Percentiles rank a stretch among this genome's conserved stretches.
Conservation (phyloP, 2,329 filamentous ascomycete genomes). For the Nectriaceae sp. region DNA sequence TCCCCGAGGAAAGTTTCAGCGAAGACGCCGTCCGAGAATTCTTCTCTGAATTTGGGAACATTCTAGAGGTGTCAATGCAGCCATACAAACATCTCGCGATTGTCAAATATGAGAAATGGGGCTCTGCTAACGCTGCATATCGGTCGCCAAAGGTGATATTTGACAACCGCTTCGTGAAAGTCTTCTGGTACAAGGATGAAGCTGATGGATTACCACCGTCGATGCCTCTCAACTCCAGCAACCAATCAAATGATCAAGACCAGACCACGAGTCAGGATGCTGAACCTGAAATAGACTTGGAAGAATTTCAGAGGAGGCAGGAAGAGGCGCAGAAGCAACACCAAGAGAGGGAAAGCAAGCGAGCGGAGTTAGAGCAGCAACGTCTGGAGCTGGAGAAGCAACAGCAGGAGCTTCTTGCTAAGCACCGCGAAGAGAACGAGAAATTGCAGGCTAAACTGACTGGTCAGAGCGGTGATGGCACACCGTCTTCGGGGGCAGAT, state of each 20-base stretch:
- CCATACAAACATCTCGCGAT: constrained; percentile 67
- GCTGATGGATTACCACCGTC: constrained; percentile 35
- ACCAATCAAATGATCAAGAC: constrained; percentile 24
- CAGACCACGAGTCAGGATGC: constrained; percentile 19
- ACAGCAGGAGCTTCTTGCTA: constrained; percentile 61
- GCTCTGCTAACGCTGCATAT: constrained; percentile 69
- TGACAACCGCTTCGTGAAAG: constrained; percentile 83
- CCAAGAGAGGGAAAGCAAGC: constrained; percentile 65
- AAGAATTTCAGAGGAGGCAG: constrained; percentile 69
- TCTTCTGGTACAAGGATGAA: constrained; percentile 72
- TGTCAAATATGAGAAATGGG: constrained; percentile 68
- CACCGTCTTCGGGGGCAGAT: constrained; percentile 54
- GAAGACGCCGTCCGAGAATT: constrained; percentile 68
- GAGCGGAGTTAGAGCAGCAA: constrained; percentile 62
- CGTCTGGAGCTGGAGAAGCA: constrained; percentile 66
- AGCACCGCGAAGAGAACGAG: constrained; percentile 67
- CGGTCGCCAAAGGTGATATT: constrained; percentile 79
- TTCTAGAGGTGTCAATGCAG: constrained; percentile 66
- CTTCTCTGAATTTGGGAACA: constrained; percentile 71
- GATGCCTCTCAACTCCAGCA: constrained; percentile 24
- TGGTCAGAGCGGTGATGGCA: constrained; percentile 29
- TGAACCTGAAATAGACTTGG: constrained; percentile 65
- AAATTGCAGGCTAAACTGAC: constrained; percentile 60
- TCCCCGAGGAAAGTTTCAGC: constrained; percentile 69
- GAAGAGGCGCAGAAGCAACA: constrained; percentile 70